Conservation (phyloP, 441 rosid genomes). For the Bocquillonia castaneifolia region DNA sequence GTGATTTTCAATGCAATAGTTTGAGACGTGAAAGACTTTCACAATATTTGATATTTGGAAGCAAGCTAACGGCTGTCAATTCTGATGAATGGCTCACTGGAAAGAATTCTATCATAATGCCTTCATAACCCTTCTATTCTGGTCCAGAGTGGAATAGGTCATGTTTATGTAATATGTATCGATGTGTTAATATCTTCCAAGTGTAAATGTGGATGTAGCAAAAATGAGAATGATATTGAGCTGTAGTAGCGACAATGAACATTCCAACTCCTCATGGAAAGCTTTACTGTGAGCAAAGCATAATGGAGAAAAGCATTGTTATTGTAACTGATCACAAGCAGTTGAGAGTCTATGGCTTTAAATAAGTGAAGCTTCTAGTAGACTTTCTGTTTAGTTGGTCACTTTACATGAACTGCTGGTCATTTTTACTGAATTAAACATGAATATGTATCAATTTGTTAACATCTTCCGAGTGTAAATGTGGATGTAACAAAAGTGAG, state of each 20-base stretch:
- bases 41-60: conserved; percentile 2
- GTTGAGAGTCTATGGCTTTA: background rate
- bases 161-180: background rate
- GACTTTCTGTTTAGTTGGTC: too few relatives aligned
- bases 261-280: background rate
- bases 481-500: background rate
- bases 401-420: too few relatives aligned
- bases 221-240: background rate
- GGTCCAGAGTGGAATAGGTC: background rate
- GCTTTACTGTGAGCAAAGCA: background rate
- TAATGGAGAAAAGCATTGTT: background rate
- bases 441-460: background rate
- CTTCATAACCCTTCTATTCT: conserved; percentile 1
- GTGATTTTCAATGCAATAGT: background rate
- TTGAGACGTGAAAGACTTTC: background rate
- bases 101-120: background rate
- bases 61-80: background rate
- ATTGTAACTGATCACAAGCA: background rate
- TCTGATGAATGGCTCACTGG: background rate
- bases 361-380: background rate
- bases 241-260: background rate
- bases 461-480: background rate
- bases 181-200: background rate
- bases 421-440: too few relatives aligned
- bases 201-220: background rate